Conservation (phyloP, 306 rosid genomes). For the Sophora flavescens region DNA sequence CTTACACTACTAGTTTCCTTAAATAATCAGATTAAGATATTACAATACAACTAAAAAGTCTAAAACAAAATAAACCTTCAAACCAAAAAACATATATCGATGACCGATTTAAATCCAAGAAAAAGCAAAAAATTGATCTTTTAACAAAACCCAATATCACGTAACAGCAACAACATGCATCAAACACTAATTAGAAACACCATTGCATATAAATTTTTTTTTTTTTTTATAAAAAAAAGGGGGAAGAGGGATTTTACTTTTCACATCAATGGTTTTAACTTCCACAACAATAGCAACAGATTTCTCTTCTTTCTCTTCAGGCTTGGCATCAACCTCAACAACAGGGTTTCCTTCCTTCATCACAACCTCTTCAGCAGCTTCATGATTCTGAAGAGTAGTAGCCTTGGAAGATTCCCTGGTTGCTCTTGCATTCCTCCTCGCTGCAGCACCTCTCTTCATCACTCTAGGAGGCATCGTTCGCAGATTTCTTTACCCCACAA, state of each 20-base stretch:
- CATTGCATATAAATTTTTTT: neutral
- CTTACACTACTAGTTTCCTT: neutral
- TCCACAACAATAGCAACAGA: conserved; percentile 46
- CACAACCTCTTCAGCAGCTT: conserved; percentile 45
- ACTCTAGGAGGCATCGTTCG: conserved; percentile 45
- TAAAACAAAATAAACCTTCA: neutral
- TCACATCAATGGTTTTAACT: conserved; percentile 47
- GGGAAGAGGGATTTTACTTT: conserved; percentile 61
- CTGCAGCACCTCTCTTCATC: conserved; percentile 47
- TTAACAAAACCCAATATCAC: conserved; percentile 8
- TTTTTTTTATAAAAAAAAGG: no score
- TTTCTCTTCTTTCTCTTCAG: conserved; percentile 47
- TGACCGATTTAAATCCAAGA: conserved; percentile 9
- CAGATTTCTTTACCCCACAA: neutral
- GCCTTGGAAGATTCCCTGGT: conserved; percentile 33
- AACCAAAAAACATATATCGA: neutral
- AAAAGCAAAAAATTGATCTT: conserved; percentile 6
- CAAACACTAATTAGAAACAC: conserved; percentile 10
- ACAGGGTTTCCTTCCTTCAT: conserved; percentile 48
- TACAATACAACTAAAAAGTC: neutral
- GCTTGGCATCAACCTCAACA: conserved; percentile 47
- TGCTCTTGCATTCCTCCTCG: neutral
- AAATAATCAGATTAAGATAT: conserved; percentile 22
- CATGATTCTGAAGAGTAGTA: conserved; percentile 41
- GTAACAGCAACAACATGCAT: conserved; percentile 13